These are phyloP conservation scores for Suhomyces sp. DNA, from an alignment of 805 yeast species.

Conservation along the genomic window DNA sequence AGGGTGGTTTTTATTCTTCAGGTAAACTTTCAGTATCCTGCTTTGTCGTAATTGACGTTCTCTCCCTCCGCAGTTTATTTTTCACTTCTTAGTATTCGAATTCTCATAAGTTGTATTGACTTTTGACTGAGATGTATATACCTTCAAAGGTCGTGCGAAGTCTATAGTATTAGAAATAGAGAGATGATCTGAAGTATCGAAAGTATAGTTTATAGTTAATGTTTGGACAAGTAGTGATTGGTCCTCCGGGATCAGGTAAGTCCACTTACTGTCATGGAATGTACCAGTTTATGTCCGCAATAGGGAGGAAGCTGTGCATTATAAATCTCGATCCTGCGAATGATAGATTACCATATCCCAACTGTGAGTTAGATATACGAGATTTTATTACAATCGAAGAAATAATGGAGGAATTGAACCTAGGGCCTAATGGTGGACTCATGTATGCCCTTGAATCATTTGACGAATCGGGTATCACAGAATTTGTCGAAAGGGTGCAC, in stretches of 20 bases:
- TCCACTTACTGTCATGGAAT: conserved; percentile 93
- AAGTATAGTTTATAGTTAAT: conserved; percentile 13
- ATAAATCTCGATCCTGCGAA: conserved; percentile 93
- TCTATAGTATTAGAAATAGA: neutral
- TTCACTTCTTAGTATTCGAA: neutral
- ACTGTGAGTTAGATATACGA: conserved; percentile 70
- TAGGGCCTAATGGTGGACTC: conserved; percentile 91
- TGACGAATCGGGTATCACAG: conserved; percentile 44
- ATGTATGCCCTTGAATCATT: conserved; percentile 73
- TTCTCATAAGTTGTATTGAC: neutral
- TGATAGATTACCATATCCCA: conserved; percentile 62
- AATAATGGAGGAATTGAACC: conserved; percentile 63
- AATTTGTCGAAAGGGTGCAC: conserved; percentile 54
- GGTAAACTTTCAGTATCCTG: neutral
- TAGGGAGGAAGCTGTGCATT: conserved; percentile 84
- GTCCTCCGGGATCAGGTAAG: conserved; percentile 98
- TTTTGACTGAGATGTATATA: neutral
- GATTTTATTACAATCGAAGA: conserved; percentile 75
- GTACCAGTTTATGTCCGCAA: conserved; percentile 87
- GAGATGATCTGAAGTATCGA: neutral
- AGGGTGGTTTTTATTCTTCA: neutral
- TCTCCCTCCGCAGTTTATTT: neutral
- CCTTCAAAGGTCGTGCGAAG: conserved; percentile 1
- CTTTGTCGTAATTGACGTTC: neutral
- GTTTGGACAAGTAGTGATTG: conserved; percentile 91